These are phyloP conservation scores for Xylariaceae sp. DNA, from an alignment of 2,329 filamentous ascomycete species.

Conservation along the genomic window DNA sequence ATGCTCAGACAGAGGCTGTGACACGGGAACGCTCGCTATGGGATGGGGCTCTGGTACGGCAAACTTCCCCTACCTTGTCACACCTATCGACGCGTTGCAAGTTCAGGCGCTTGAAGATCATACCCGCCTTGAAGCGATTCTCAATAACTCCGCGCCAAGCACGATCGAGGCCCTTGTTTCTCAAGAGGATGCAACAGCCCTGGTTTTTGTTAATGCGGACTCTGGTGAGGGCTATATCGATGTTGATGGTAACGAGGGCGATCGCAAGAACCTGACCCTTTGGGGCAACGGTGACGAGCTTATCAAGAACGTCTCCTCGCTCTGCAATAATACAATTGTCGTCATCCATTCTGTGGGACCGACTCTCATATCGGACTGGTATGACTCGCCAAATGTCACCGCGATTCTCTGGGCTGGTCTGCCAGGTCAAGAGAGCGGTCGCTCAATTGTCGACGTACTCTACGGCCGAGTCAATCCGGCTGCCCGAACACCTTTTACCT, in stretches of 20 bases:
- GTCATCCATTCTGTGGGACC: constrained; percentile 86
- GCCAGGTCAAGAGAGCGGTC: constrained; percentile 82
- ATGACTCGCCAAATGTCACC: constrained; percentile 76
- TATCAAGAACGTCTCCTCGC: constrained; percentile 75
- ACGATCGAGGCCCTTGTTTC: constrained; percentile 63
- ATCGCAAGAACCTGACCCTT: constrained; percentile 89
- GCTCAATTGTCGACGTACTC: constrained; percentile 78
- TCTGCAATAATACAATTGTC: constrained; percentile 88
- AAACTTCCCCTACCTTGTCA: constrained; percentile 75
- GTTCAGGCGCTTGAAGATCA: constrained; percentile 63
- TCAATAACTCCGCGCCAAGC: constrained; percentile 65
- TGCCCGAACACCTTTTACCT: constrained; percentile 79
- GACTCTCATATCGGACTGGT: constrained; percentile 75
- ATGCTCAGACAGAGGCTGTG: constrained; percentile 68
- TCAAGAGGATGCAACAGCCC: constrained; percentile 67
- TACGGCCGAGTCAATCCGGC: constrained; percentile 79
- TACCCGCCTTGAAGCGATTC: constrained; percentile 65
- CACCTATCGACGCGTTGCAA: constrained; percentile 71
- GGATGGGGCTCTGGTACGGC: constrained; percentile 78
- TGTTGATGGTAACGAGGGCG: constrained; percentile 81
- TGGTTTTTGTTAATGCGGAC: constrained; percentile 90
- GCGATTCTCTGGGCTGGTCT: constrained; percentile 82
- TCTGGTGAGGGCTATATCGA: constrained; percentile 85
- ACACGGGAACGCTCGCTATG: constrained; percentile 69
- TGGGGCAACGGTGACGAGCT: constrained; percentile 83